Evolutionary conservation across 768 basidiomycete genomes (phyloP).

Genomic region (Solioccasus polychromus): DNA sequence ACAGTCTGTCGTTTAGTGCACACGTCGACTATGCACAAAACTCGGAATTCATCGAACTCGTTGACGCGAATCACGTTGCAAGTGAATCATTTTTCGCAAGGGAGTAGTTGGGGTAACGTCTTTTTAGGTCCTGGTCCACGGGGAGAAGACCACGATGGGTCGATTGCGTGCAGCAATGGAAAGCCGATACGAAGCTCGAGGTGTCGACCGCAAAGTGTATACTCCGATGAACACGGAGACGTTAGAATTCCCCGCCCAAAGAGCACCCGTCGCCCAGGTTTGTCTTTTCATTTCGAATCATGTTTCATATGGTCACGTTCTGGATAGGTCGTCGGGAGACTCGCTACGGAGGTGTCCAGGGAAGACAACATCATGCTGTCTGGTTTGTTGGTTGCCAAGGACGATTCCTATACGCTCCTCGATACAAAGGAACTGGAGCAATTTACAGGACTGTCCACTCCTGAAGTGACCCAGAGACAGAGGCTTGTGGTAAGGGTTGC

Average conservation of each 20-base stretch:
- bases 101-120: neutral
- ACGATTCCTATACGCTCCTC: constrained; percentile 90
- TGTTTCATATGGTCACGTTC: neutral
- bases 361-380: constrained; percentile 67
- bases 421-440: constrained; percentile 86
- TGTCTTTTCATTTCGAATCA: constrained; percentile 8
- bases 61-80: constrained; percentile 88
- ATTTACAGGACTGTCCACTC: constrained; percentile 85
- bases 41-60: constrained; percentile 89
- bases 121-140: constrained; percentile 83
- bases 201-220: constrained; percentile 92
- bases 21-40: constrained; percentile 98
- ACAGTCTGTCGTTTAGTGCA: constrained; percentile 93
- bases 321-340: constrained; percentile 77
- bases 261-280: constrained; percentile 89
- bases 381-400: constrained; percentile 86
- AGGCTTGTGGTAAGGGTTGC: constrained; percentile 75
- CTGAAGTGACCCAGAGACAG: constrained; percentile 81
- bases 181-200: constrained; percentile 76
- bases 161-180: constrained; percentile 82
- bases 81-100: constrained; percentile 26
- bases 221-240: constrained; percentile 90
- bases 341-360: constrained; percentile 74
- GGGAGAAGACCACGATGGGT: constrained; percentile 89
- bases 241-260: constrained; percentile 79